Evolutionary conservation across 345 rosid species (phyloP).

Genomic region (Salix suchowensis): DNA sequence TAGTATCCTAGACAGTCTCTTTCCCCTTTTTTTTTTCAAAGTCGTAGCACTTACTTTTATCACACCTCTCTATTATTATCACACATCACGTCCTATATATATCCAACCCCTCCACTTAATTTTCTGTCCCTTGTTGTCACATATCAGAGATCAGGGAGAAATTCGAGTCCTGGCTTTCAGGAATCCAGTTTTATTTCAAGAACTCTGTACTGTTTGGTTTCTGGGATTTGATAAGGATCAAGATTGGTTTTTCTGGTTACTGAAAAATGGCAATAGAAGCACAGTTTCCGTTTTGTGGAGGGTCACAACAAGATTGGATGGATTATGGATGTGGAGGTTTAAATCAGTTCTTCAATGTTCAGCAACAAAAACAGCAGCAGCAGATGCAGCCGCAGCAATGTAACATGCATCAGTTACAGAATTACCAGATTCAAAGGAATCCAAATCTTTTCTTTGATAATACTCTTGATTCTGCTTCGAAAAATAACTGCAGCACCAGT

Average conservation of each 20-base stretch:
- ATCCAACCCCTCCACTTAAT: conserved; percentile 12
- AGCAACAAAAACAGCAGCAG: conserved; percentile 27
- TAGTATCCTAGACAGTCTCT: conserved; percentile 27
- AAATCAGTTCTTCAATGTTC: conserved; percentile 12
- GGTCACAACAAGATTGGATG: conserved; percentile 41
- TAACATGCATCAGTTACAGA: conserved; percentile 25
- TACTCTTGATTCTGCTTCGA: conserved; percentile 8
- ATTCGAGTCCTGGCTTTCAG: background rate
- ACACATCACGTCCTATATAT: conserved; percentile 18
- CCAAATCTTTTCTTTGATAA: conserved; percentile 27
- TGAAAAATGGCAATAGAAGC: conserved; percentile 66
- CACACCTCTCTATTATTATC: conserved; percentile 9
- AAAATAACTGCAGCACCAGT: conserved; percentile 1
- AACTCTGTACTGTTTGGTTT: background rate
- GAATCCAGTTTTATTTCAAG: background rate
- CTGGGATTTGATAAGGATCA: background rate
- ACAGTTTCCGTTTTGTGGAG: conserved; percentile 45
- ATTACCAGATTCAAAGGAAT: conserved; percentile 26
- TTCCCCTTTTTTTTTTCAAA: conserved; percentile 6
- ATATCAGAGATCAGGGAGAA: background rate
- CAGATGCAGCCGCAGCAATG: conserved; percentile 18
- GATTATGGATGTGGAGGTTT: conserved; percentile 32
- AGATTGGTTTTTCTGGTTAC: conserved; percentile 1
- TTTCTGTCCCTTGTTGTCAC: background rate
- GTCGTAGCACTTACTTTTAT: conserved; percentile 36